Base-by-base conservation (phyloP, 768 basidiomycete species). In the Hypholoma sublateritium region DNA sequence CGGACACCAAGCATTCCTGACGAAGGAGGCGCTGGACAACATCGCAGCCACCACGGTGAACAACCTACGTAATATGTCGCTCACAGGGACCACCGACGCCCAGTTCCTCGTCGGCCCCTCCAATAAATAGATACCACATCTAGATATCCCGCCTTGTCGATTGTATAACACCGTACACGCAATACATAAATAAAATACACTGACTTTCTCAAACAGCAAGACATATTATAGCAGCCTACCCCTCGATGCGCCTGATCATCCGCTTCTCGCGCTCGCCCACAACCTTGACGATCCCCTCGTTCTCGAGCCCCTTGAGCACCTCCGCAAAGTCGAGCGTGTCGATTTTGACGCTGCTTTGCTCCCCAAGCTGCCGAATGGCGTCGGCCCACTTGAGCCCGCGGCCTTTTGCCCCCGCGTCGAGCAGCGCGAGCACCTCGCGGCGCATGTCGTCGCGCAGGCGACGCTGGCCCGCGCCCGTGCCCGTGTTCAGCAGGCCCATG, bases 401-500 rank as follows among this genome's bases (percentile, higher is more conserved):
- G 22, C 72, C 75, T 35, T 75, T 74, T 9, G 80, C 79, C 13
- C 68, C 73, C 2, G 70, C 72, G 37, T 88, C 86, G 57, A 94
- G 70, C 62, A 93, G 73, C 22, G 69, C 75, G 63, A 93, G 65
- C 12, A 98, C 73, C 66, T 93, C 97, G 65, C 81, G 85, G 63
- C 89, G 85, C 81, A 98, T 87, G 71, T 97, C 95, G n/a, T 90
- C 92, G 44, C 87, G 81, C 72, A 96, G 66, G 70, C 87, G 88
- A 62, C 94, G 79, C 74, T 95, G 91, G 22, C 94, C 90, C 50
- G 85, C 79, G 2, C 92, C 93, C 3, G 94, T 93, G 2, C 97
- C 97, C 2, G 94, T 95, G 69, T 94, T 95, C 63, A 99, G 81
- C 67, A 99, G 71, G 53, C 95, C 92, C 85, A 98, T 91, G 70